phyloP scores from a whole-genome alignment of 2,329 filamentous ascomycete species.

The Apiospora pterosperma region DNA sequence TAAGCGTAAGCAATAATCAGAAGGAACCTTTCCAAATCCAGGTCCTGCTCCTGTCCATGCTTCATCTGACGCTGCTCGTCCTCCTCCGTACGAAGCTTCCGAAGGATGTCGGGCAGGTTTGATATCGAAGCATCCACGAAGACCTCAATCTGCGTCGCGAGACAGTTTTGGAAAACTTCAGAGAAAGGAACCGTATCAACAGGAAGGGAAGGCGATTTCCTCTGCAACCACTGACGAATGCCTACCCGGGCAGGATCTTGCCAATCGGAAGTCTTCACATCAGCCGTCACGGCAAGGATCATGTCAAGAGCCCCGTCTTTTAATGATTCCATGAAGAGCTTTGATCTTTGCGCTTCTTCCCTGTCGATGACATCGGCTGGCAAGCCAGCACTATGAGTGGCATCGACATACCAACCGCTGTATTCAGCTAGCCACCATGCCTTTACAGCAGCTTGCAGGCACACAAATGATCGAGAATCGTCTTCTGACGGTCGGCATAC shows the following conservation, averaged over 20 bases:
- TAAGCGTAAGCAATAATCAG: conserved; percentile 91
- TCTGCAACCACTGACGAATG: conserved; percentile 77
- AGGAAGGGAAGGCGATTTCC: conserved; percentile 69
- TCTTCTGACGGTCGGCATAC: conserved; percentile 66
- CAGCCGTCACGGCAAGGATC: conserved; percentile 78
- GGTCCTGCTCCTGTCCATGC: conserved; percentile 62
- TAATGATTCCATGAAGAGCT: conserved; percentile 70
- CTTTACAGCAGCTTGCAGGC: conserved; percentile 73
- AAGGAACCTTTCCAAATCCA: conserved; percentile 84
- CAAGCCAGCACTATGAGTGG: conserved; percentile 56
- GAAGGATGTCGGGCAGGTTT: conserved; percentile 89
- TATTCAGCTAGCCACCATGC: conserved; percentile 93
- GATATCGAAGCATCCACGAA: conserved; percentile 93
- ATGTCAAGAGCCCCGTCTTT: conserved; percentile 93
- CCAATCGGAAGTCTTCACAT: conserved; percentile 79
- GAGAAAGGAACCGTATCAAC: conserved; percentile 68
- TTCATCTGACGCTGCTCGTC: conserved; percentile 77
- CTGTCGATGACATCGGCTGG: conserved; percentile 61
- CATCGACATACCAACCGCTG: conserved; percentile 82
- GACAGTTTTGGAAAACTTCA: conserved; percentile 64
- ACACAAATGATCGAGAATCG: conserved; percentile 67
- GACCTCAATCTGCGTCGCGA: conserved; percentile 79
- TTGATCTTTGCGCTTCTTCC: conserved; percentile 69
- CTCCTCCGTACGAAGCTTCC: conserved; percentile 81
- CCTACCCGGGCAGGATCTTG: conserved; percentile 82